A percentile compares a stretch with the other conserved stretches of the same genome.
These are phyloP conservation scores for Herpetomonas muscarum DNA, from an alignment of 208 protist species.

Conservation along the genomic window DNA sequence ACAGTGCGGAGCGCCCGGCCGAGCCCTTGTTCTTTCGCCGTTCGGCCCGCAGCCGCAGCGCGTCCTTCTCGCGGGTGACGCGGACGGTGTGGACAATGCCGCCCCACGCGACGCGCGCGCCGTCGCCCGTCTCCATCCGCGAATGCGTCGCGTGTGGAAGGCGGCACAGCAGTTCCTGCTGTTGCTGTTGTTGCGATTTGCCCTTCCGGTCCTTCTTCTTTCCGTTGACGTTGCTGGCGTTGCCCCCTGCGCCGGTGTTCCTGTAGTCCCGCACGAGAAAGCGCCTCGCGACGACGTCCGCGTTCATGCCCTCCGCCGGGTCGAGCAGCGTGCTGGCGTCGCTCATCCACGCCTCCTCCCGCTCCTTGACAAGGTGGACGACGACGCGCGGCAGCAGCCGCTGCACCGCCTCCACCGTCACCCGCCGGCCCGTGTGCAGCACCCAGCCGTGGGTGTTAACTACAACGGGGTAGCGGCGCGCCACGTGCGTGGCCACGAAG, in stretches of 20 bases:
- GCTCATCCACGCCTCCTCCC: conserved; percentile 40
- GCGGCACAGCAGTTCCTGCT: conserved; percentile 19
- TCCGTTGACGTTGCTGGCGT: background rate
- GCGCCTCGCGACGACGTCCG: conserved; percentile 45
- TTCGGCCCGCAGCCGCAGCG: conserved; percentile 2
- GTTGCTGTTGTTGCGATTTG: background rate
- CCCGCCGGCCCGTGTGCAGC: conserved; percentile 69
- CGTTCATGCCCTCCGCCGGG: conserved; percentile 60
- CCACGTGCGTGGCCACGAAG: conserved; percentile 17
- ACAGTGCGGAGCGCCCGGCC: conserved; percentile 41
- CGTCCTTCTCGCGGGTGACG: conserved; percentile 26
- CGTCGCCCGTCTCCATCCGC: background rate
- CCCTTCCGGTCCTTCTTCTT: background rate
- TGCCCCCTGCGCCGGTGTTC: background rate
- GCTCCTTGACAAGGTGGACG: conserved; percentile 58
- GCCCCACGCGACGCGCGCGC: conserved; percentile 9
- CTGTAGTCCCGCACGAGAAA: conserved; percentile 45
- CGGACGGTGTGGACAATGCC: conserved; percentile 35
- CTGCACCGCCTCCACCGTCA: conserved; percentile 70
- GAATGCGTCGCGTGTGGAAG: conserved; percentile 34
- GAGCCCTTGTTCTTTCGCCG: conserved; percentile 40
- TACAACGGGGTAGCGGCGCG: conserved; percentile 54
- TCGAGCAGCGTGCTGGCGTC: conserved; percentile 34
- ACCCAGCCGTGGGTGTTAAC: conserved; percentile 92
- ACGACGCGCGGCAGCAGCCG: conserved; percentile 65